These are phyloP conservation scores for Penicillium silybi DNA, from an alignment of 495 filamentous ascomycete genomes.

Conservation along the genomic window DNA sequence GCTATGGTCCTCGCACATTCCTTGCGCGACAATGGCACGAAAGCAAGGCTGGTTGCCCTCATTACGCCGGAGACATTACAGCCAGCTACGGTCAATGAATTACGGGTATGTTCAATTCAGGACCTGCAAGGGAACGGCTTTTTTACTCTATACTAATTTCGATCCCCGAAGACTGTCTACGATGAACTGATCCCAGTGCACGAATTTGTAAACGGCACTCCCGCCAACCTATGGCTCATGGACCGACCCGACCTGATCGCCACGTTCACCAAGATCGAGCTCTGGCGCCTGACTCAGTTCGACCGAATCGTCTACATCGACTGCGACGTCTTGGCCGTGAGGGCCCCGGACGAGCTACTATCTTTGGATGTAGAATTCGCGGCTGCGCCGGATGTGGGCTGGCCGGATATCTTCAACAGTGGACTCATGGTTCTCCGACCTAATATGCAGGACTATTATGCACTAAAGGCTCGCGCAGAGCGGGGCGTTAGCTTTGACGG, in stretches of 20 bases:
- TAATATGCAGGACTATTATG: conserved; percentile 81
- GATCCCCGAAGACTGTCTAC: conserved; percentile 62
- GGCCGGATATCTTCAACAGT: conserved; percentile 98
- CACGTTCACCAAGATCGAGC: conserved; percentile 91
- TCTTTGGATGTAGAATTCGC: conserved; percentile 72
- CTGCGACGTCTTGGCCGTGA: conserved; percentile 79
- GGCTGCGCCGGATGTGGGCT: conserved; percentile 92
- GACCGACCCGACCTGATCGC: conserved; percentile 82
- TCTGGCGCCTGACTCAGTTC: conserved; percentile 92
- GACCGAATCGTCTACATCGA: conserved; percentile 89
- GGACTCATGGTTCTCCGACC: conserved; percentile 89
- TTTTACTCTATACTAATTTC: conserved; percentile 8
- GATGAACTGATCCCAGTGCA: conserved; percentile 85
- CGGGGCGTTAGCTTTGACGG: conserved; percentile 93
- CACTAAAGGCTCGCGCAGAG: conserved; percentile 76
- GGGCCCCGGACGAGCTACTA: conserved; percentile 91
- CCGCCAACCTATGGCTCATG: conserved; percentile 87
- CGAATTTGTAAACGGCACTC: conserved; percentile 67
- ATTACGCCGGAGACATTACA: conserved; percentile 75
- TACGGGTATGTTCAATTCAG: conserved; percentile 55
- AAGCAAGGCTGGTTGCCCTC: conserved; percentile 78
- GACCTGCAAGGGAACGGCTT: background rate
- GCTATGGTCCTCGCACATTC: conserved; percentile 93
- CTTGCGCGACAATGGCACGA: conserved; percentile 84
- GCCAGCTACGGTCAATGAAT: conserved; percentile 65